phyloP scores from a whole-genome alignment of 345 rosid species.

The Gynandropsis gynandra region DNA sequence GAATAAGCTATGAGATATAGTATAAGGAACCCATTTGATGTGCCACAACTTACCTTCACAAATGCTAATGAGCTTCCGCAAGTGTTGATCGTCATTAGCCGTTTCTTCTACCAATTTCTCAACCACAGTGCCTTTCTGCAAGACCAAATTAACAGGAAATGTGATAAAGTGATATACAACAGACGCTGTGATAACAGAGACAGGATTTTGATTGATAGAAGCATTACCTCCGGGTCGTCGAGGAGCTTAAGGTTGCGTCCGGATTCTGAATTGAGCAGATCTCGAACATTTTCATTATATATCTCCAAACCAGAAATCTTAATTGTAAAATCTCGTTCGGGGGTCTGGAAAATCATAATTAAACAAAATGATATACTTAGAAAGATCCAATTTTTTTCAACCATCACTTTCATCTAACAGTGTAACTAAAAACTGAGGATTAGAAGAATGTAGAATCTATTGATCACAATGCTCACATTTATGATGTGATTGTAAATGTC shows the following conservation, averaged over 20 bases:
- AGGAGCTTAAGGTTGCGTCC: conserved; percentile 93
- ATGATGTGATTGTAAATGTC: conserved; percentile 86
- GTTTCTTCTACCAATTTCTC: conserved; percentile 94
- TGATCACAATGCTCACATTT: conserved; percentile 42
- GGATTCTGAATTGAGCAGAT: conserved; percentile 83
- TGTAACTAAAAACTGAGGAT: conserved; percentile 6
- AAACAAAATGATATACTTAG: conserved; percentile 16
- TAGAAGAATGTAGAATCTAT: conserved; percentile 6
- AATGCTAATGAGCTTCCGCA: conserved; percentile 72
- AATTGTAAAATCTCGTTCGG: conserved; percentile 88
- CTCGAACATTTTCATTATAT: conserved; percentile 91
- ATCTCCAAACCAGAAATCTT: conserved; percentile 96
- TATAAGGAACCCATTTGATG: conserved; percentile 10
- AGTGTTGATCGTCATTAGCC: conserved; percentile 68
- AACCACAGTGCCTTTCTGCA: conserved; percentile 96
- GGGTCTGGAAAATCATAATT: conserved; percentile 50
- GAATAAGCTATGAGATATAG: neutral
- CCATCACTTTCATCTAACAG: too few species aligned
- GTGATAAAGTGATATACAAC: neutral
- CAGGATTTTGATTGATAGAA: neutral
- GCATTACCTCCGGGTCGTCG: conserved; percentile 94
- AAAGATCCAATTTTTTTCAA: too few species aligned
- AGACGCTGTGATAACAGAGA: conserved; percentile 6
- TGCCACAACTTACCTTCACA: conserved; percentile 94
- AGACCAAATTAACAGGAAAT: conserved; percentile 1